Conservation (phyloP, 495 filamentous ascomycete genomes). For the Aspergillus diversus region DNA sequence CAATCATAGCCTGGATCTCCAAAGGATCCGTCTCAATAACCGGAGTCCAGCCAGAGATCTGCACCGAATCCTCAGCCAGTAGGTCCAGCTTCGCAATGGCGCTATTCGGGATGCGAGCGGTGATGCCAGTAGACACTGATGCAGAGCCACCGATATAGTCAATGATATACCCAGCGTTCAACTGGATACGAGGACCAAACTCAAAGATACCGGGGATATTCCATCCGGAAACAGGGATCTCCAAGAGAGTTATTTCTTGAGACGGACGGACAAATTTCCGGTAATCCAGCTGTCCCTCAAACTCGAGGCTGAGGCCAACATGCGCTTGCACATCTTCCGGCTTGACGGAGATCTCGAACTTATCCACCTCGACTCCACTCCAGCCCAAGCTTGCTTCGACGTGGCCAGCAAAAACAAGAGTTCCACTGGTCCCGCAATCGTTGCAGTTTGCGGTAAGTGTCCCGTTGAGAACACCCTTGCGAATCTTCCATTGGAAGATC, state of each 20-base stretch:
- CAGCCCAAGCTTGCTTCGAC: constrained; percentile 14
- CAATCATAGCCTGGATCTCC: constrained; percentile 6
- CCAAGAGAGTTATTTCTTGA: constrained; percentile 8
- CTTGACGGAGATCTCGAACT: constrained; percentile 15
- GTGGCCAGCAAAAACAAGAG: constrained; percentile 14
- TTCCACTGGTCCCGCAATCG: constrained; percentile 10
- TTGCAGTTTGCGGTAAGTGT: constrained; percentile 14
- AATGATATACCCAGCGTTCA: constrained; percentile 14
- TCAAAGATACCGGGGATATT: constrained; percentile 3
- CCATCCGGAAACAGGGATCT: constrained; percentile 16
- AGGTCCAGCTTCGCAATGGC: constrained; percentile 19
- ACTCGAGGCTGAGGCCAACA: constrained; percentile 16
- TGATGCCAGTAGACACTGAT: constrained; percentile 10
- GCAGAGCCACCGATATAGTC: constrained; percentile 12
- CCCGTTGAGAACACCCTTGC: constrained; percentile 4
- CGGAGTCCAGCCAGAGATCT: constrained; percentile 12
- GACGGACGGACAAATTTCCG: not conserved
- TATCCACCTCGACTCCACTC: constrained; percentile 10
- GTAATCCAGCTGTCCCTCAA: constrained; percentile 8
- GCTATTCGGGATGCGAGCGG: constrained; percentile 9
- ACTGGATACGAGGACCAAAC: constrained; percentile 10
- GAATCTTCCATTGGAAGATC: constrained; percentile 12
- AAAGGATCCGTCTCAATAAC: constrained; percentile 16
- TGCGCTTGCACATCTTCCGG: constrained; percentile 13
- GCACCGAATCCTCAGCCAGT: not conserved